A percentile compares a stretch with the other conserved stretches of the same genome.
phyloP scores from a whole-genome alignment of 2,329 filamentous ascomycete genomes.

The Zymoseptoria ardabiliae region DNA sequence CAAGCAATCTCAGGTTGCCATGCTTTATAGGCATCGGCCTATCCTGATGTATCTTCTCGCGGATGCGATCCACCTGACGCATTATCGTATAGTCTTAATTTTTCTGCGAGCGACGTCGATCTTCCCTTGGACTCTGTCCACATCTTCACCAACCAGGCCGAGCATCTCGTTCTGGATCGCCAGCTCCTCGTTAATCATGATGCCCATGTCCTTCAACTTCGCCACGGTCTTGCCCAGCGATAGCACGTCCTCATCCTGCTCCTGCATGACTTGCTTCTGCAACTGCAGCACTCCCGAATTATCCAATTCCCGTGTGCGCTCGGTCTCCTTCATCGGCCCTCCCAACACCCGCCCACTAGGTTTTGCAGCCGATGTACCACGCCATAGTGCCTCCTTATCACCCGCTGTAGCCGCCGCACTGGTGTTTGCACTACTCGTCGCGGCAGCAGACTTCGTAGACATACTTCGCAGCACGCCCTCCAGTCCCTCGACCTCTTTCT shows the following conservation, averaged over 20 bases:
- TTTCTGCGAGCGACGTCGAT: conserved; percentile 67
- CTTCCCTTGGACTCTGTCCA: conserved; percentile 59
- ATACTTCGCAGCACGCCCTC: conserved; percentile 64
- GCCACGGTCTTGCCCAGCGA: conserved; percentile 61
- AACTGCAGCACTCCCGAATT: conserved; percentile 67
- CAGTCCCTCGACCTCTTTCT: conserved; percentile 67
- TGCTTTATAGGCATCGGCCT: background rate
- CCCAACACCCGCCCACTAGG: conserved; percentile 61
- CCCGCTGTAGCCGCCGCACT: conserved; percentile 30
- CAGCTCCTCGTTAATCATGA: conserved; percentile 68
- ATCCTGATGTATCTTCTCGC: background rate
- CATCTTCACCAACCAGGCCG: conserved; percentile 58
- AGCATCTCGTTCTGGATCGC: conserved; percentile 65
- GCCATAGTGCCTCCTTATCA: conserved; percentile 31
- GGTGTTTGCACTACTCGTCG: conserved; percentile 11
- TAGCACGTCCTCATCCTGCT: conserved; percentile 68
- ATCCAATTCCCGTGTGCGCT: conserved; percentile 67
- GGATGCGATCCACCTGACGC: background rate
- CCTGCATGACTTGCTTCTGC: conserved; percentile 64
- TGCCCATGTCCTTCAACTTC: conserved; percentile 69
- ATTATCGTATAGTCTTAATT: conserved; percentile 52
- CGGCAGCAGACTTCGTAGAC: conserved; percentile 41
- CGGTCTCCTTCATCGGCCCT: conserved; percentile 62
- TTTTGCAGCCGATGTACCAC: conserved; percentile 25
- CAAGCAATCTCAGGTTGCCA: too few relatives aligned